A percentile compares a stretch with the other conserved stretches of the same genome.
Evolutionary conservation across 2,329 filamentous ascomycete species (phyloP).

Genomic region (Neoscytalidium dimidiatum): DNA sequence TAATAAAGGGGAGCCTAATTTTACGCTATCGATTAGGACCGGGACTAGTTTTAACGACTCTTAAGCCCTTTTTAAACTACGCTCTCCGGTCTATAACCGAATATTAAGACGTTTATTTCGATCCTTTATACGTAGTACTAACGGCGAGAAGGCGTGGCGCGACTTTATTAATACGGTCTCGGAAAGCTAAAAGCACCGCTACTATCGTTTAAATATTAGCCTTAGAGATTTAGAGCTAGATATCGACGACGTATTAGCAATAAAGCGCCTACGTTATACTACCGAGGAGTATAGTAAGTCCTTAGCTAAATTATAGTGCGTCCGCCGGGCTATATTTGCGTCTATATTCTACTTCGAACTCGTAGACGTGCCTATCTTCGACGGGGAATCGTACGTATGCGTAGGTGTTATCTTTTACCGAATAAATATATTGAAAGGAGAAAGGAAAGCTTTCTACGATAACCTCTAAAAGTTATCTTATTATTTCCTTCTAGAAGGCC

Average conservation of each 20-base stretch:
- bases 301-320: no score
- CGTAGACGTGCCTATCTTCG: slow-evolving; percentile 14
- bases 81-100: slow-evolving; percentile 27
- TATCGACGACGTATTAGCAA: background rate
- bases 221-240: slow-evolving; percentile 22
- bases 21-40: slow-evolving; percentile 31
- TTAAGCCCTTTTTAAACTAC: slow-evolving; percentile 21
- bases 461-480: slow-evolving; percentile 17
- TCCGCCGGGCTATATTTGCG: slow-evolving; percentile 25
- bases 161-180: slow-evolving; percentile 24
- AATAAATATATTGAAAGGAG: background rate
- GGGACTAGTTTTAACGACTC: slow-evolving; percentile 21
- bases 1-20: slow-evolving; percentile 24
- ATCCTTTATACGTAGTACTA: slow-evolving; percentile 26
- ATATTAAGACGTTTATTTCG: slow-evolving; percentile 25
- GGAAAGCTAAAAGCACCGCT: slow-evolving; percentile 20
- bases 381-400: slow-evolving; percentile 15
- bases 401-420: slow-evolving; percentile 19
- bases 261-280: background rate
- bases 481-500: slow-evolving; percentile 23
- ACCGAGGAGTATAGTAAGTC: background rate
- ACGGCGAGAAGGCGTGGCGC: slow-evolving; percentile 28
- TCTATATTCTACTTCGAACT: slow-evolving; percentile 26
- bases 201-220: slow-evolving; percentile 28
- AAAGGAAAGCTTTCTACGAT: background rate